Evolutionary conservation across 306 rosid species (phyloP).

Genomic region (Urtica urens): DNA sequence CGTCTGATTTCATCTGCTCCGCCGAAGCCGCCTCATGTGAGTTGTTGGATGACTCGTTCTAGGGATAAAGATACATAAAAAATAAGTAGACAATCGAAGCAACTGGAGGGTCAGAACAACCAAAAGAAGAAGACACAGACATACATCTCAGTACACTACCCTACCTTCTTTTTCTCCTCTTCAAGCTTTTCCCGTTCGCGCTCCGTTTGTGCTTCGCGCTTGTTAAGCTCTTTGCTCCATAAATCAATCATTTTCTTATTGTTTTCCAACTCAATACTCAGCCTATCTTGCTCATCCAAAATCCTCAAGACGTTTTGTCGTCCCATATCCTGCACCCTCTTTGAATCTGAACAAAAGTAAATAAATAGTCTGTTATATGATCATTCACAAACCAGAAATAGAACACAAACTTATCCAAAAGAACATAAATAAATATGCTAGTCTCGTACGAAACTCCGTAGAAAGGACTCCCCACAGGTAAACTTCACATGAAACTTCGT

Average conservation of each 20-base stretch:
- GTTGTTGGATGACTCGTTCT: constrained; percentile 73
- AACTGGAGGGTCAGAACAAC: neutral
- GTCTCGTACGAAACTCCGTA: too few relatives aligned
- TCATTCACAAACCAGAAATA: neutral
- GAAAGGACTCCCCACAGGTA: too few relatives aligned
- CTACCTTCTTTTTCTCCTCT: constrained; percentile 78
- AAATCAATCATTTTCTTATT: constrained; percentile 70
- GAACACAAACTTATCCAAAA: neutral
- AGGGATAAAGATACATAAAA: constrained; percentile 11
- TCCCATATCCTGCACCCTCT: constrained; percentile 62
- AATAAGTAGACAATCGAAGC: neutral
- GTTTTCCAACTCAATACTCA: constrained; percentile 60
- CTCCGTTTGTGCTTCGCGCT: constrained; percentile 76
- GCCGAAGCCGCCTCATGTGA: constrained; percentile 69
- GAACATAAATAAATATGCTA: too few relatives aligned
- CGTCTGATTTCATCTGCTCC: constrained; percentile 78
- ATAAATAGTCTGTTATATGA: neutral
- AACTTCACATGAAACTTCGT: too few relatives aligned
- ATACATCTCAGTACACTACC: constrained; percentile 1
- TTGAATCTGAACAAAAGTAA: constrained; percentile 44
- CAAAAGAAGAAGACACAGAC: neutral
- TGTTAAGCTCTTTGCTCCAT: constrained; percentile 78
- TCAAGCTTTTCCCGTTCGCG: constrained; percentile 81
- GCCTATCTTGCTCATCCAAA: constrained; percentile 69
- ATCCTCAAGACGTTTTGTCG: constrained; percentile 51